A percentile compares a stretch with the other conserved stretches of the same genome.
phyloP scores from a whole-genome alignment of 2,329 filamentous ascomycete genomes.

The Trichoderma semiorbis region DNA sequence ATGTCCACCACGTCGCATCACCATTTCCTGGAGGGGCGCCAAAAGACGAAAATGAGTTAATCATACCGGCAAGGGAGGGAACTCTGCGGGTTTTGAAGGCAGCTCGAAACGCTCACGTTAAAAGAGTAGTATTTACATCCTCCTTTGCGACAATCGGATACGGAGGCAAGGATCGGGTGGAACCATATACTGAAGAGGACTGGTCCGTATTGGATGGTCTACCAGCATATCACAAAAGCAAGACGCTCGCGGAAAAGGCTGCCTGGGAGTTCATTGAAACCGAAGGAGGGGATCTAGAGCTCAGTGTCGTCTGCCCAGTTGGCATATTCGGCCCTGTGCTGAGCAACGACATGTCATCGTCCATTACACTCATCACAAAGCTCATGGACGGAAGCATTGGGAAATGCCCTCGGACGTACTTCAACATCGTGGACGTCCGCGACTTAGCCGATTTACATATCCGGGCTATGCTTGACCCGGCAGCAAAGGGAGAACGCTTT shows the following conservation, averaged over 20 bases:
- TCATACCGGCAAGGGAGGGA: conserved; percentile 23
- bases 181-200: conserved; percentile 40
- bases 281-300: conserved; percentile 26
- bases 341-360: conserved; percentile 20
- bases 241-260: conserved; percentile 29
- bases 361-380: background rate
- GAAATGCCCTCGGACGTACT: conserved; percentile 22
- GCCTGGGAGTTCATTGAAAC: conserved; percentile 28
- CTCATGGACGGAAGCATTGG: background rate
- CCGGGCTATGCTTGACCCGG: conserved; percentile 1
- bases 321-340: conserved; percentile 31
- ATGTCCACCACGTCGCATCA: conserved; percentile 35
- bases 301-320: conserved; percentile 27
- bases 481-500: conserved; percentile 27
- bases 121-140: conserved; percentile 43
- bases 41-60: conserved; percentile 20
- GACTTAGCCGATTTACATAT: conserved; percentile 29
- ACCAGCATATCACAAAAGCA: conserved; percentile 22
- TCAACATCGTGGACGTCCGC: conserved; percentile 29
- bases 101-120: conserved; percentile 27
- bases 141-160: conserved; percentile 38
- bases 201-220: conserved; percentile 27
- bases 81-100: conserved; percentile 21
- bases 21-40: conserved; percentile 27
- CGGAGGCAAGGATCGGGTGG: conserved; percentile 31